Base-by-base conservation (phyloP, 2,329 filamentous ascomycete genomes). In the Helotiales sp. region DNA sequence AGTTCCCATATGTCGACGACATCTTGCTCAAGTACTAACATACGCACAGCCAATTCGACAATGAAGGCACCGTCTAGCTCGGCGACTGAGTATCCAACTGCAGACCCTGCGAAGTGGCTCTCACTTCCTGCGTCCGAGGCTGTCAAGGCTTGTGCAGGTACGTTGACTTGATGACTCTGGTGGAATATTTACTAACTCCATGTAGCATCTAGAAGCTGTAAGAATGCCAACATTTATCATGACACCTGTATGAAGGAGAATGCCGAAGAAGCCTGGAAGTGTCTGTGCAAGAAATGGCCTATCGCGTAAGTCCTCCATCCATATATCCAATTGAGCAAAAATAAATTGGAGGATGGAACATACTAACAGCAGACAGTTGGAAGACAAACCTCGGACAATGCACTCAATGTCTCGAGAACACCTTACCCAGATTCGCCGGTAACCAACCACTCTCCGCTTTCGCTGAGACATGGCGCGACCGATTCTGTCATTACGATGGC, bases 101-200 rank as follows among this genome's bases (percentile, higher is more conserved):
- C 47, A 17, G 28, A 40, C 13, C 30, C 30, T 26, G 32, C 61
- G 1, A 32, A 32, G 8, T 64, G 61, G 61, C 32, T 55, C 3
- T 49, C 34, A 11, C 37, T 64, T 26, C 61, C 61, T 6, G 50
- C 52, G 6, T 57, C 50, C 32, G 24, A 61, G 17, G 59, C 28
- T 20, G 49, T 61, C n/a, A 50, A 37, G 17, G 7, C 45, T 24
- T 61, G 59, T 50, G 59, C 59, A 37, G 59, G 59, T 61, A 61
- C 6, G 59, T 2, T n/a, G 11, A 22, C 20, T 30, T n/a, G 11
- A 5, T 2, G 3, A n/a, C 6, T 28, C 8, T 6, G 17, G 8
- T 5, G 2, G 10, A 20, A 10, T 3, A 43, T 4, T 17, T 50
- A 17, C 47, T 50, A 28, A 50, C 24, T 6, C 24, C 3, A 10